Evolutionary conservation across 1,284 basidiomycete species (phyloP).

Genomic region (Volvariella volvacea): DNA sequence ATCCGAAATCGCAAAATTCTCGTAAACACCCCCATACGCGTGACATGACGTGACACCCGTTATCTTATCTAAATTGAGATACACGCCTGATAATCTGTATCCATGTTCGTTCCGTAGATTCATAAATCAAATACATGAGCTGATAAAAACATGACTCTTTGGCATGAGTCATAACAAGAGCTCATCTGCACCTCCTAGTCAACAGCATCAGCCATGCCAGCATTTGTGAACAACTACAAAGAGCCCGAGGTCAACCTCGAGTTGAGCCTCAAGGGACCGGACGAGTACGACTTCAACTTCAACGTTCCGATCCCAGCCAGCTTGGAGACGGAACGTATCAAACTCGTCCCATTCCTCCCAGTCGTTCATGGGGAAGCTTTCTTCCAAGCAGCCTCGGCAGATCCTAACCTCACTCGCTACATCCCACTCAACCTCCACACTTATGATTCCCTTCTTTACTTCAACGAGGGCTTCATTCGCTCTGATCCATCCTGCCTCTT

Average conservation of each 20-base stretch:
- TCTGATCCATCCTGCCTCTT: constrained; percentile 14
- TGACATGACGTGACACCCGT: too few relatives aligned
- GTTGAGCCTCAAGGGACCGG: constrained; percentile 6
- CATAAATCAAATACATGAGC: too few relatives aligned
- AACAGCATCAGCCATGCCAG: background rate
- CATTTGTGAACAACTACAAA: constrained; percentile 1
- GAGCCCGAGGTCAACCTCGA: constrained; percentile 7
- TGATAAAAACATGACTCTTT: too few relatives aligned
- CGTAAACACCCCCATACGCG: too few relatives aligned
- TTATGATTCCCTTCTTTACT: constrained; percentile 16
- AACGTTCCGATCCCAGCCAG: constrained; percentile 21
- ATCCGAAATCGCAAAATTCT: too few relatives aligned
- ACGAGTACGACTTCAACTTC: constrained; percentile 22
- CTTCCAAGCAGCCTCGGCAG: constrained; percentile 12
- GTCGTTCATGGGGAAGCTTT: constrained; percentile 24
- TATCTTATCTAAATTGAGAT: too few relatives aligned
- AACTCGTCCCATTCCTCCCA: constrained; percentile 32
- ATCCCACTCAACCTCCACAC: constrained; percentile 17
- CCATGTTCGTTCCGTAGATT: too few relatives aligned
- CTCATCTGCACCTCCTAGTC: too few relatives aligned
- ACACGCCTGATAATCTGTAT: too few relatives aligned
- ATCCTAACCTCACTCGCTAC: constrained; percentile 11
- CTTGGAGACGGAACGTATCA: constrained; percentile 30
- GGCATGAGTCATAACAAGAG: too few relatives aligned
- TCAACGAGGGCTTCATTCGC: constrained; percentile 7